Evolutionary conservation across 129 eudicot genomes (phyloP), one percentile per base, ranked within the genome.

Genomic region (Sambucus nigra): DNA sequence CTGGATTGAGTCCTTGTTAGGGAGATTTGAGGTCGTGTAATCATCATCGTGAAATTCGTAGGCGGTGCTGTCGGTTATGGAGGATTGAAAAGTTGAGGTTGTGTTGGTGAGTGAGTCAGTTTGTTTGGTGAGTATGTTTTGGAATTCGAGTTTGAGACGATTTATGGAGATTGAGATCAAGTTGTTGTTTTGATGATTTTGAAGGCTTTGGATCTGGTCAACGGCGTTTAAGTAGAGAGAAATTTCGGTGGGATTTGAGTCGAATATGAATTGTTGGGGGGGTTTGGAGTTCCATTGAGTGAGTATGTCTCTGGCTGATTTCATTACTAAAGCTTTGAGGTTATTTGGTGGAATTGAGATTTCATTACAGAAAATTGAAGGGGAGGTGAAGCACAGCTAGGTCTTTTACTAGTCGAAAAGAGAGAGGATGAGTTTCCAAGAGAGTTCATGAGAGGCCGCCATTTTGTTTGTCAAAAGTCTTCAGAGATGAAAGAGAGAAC

Each of bases 91-190:
- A 17, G 53, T 22, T 7, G 70, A 57, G 35, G 11, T 46, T 1
- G 56, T 21, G 7, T 17, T 59, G 5, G 32, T 32, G 8, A 16
- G 49, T 8, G 11, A 6, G n/a, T 24, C 47, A 33, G 47, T 44
- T 25, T 54, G 51, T 0, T 69, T 28, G 50, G 41, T 29, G 55
- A 63, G 22, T 0, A 70, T 63, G 32, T 19, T 27, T 32, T 3
- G 26, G 24, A 70, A 70, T 42, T 47, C 70, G 25, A 3, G 25
- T 41, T 38, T 47, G 60, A 70, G 76, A 27, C 65, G 48, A 6
- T 21, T 65, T 24, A 42, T 31, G 57, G 76, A 65, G 9, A 1
- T 17, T 1, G 21, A 17, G 21, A 45, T 45, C 50, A 17, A 3
- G 22, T 45, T 45, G 50, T 15, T 17, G 50, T 1, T 17, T 17